Conservation (phyloP, 2,329 filamentous ascomycete genomes). For the Grosmannia serpens region DNA sequence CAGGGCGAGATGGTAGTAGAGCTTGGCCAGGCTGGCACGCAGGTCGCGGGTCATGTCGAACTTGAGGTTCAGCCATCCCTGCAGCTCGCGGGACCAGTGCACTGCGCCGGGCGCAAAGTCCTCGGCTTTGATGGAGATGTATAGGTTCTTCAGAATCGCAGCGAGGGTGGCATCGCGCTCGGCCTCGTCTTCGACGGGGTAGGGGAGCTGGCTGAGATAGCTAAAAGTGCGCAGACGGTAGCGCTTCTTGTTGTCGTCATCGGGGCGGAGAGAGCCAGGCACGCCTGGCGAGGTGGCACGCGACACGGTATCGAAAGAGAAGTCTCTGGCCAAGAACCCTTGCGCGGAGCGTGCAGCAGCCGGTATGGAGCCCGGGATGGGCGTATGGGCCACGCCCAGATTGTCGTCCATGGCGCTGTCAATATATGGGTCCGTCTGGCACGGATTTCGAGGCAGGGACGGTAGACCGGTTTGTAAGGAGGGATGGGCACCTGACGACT, state of each 20-base stretch:
- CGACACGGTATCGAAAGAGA: conserved; percentile 58
- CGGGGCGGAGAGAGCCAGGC: conserved; percentile 35
- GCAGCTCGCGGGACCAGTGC: conserved; percentile 94
- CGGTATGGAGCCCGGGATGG: conserved; percentile 22
- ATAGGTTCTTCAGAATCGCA: conserved; percentile 87
- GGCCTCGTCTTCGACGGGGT: conserved; percentile 68
- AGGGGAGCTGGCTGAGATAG: conserved; percentile 85
- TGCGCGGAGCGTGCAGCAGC: conserved; percentile 23
- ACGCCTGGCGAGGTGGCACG: conserved; percentile 75
- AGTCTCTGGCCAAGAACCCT: conserved; percentile 26
- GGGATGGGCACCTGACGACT: too few species aligned
- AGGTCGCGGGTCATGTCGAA: conserved; percentile 87
- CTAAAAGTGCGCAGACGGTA: conserved; percentile 85
- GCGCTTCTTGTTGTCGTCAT: conserved; percentile 46
- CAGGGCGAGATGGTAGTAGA: conserved; percentile 90
- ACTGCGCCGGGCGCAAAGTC: conserved; percentile 89
- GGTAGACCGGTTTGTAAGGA: neutral
- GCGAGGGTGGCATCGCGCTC: conserved; percentile 69
- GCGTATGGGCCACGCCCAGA: conserved; percentile 11
- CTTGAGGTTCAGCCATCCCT: conserved; percentile 91
- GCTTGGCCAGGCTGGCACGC: conserved; percentile 69
- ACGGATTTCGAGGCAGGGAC: neutral
- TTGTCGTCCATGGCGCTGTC: conserved; percentile 23
- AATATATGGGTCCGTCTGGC: too few species aligned
- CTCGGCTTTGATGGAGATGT: conserved; percentile 80